Evolutionary conservation across 495 filamentous ascomycete genomes (phyloP), one percentile per base, ranked within the genome.

Genomic region (Podospora didyma): DNA sequence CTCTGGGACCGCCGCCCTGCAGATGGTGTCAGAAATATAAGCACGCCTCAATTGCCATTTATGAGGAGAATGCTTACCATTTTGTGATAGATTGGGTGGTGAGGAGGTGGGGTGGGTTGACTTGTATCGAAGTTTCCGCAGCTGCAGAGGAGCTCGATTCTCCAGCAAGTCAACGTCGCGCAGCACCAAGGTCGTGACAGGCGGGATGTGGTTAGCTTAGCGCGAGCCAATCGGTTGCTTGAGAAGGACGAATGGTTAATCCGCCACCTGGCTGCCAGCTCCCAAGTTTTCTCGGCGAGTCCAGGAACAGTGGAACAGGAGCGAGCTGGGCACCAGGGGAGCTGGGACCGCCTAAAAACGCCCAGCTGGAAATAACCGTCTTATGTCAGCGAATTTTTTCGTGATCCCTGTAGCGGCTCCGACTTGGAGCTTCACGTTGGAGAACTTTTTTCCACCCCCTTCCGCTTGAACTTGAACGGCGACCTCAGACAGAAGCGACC

Each of bases 1-100:
- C 87, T 78, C 89, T 91, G 75, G 82, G 86, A 75, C 91, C 91
- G 74, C 83, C 86, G 67, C 84, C 83, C 82, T 87, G 60, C 10
- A 21, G 7, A 56, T 62, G 83, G 74, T 56, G 64, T 84, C 74
- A 84, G 76, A 48, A 60, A 49, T 4, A 2, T 23, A 9, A 26
- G 26, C 35, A 21, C 35, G 22, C 10, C 9, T 12, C 24, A 51
- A 7, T 34, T 46, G n/a, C 45, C 53, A 51, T 54, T 48, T 55
- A 24, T 34, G 19, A n/a, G 9, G 22, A 20, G 20, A 21, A 16
- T 10, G 51, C 62, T 21, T 61, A 71, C 70, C 70, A 73, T 73
- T 62, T 50, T 73, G 66, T 66, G 17, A 11, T 53, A 42, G 28
- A 34, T 52, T 54, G 45, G 35, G 31, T 28, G 42, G 45, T 23